phyloP scores from a whole-genome alignment of 345 rosid genomes.

The Hirschfeldia incana region DNA sequence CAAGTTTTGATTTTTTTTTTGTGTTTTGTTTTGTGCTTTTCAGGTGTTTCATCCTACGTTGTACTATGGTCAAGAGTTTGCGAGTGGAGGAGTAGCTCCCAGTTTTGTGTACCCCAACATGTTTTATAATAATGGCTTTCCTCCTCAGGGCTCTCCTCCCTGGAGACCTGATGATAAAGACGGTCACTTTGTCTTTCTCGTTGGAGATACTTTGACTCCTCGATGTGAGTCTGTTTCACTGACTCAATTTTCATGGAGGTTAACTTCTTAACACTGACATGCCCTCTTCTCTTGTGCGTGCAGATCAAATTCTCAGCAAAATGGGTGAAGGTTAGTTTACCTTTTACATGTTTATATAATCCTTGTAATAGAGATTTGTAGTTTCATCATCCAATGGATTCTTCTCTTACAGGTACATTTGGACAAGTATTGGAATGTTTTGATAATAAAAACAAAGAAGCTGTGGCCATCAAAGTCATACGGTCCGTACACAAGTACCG shows the following conservation, averaged over 20 bases:
- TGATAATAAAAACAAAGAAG: slow-evolving; percentile 75
- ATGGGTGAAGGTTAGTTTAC: slow-evolving; percentile 77
- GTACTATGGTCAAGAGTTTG: slow-evolving; percentile 60
- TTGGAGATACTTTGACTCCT: slow-evolving; percentile 66
- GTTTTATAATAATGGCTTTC: slow-evolving; percentile 52
- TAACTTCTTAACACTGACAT: slow-evolving; percentile 9
- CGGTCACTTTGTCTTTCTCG: slow-evolving; percentile 66
- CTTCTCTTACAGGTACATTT: slow-evolving; percentile 58
- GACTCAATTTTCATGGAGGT: not conserved
- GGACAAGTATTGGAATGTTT: slow-evolving; percentile 91
- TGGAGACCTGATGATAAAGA: slow-evolving; percentile 88
- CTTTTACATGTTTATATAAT: not conserved
- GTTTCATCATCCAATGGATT: slow-evolving; percentile 2
- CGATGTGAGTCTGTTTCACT: slow-evolving; percentile 51
- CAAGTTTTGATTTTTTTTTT: not conserved
- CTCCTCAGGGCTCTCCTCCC: slow-evolving; percentile 62
- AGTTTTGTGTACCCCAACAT: slow-evolving; percentile 49
- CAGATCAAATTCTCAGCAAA: slow-evolving; percentile 79
- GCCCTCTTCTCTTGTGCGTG: slow-evolving; percentile 34
- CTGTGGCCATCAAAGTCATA: slow-evolving; percentile 84
- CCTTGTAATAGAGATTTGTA: not conserved
- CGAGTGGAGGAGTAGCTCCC: slow-evolving; percentile 49
- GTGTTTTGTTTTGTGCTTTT: not conserved
- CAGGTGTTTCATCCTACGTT: slow-evolving; percentile 60
- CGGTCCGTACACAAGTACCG: slow-evolving; percentile 77